Percentiles rank a stretch among this genome's conserved stretches.
Evolutionary conservation across 2,329 filamentous ascomycete species (phyloP).

Genomic region (Xylaria sp.): DNA sequence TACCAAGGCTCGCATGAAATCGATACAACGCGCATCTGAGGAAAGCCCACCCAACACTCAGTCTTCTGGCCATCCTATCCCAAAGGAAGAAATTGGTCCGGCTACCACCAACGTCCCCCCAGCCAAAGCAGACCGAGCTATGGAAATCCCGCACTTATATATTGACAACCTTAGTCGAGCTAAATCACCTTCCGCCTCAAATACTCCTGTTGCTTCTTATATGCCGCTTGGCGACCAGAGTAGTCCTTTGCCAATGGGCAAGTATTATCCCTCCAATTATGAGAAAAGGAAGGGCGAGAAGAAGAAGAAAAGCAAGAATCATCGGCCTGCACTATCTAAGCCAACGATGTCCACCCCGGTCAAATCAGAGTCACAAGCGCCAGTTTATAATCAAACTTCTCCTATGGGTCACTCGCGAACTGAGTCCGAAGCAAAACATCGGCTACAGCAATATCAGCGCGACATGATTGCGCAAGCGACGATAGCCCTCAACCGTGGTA

Average conservation of each 20-base stretch:
- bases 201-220: slow-evolving; percentile 62
- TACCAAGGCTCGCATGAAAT: slow-evolving; percentile 52
- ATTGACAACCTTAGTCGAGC: slow-evolving; percentile 27
- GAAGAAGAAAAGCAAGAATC: slow-evolving; percentile 37
- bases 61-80: slow-evolving; percentile 31
- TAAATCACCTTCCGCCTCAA: slow-evolving; percentile 45
- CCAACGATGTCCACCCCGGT: slow-evolving; percentile 47
- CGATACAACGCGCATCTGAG: slow-evolving; percentile 50
- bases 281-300: slow-evolving; percentile 55
- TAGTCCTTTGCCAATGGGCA: slow-evolving; percentile 64
- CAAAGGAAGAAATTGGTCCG: slow-evolving; percentile 38
- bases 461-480: slow-evolving; percentile 70
- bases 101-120: slow-evolving; percentile 35
- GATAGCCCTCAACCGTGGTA: slow-evolving; percentile 54
- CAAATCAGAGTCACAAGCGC: slow-evolving; percentile 52
- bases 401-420: slow-evolving; percentile 49
- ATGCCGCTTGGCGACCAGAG: slow-evolving; percentile 61
- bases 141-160: slow-evolving; percentile 40
- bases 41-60: slow-evolving; percentile 41
- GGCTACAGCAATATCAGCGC: slow-evolving; percentile 67
- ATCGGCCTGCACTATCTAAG: slow-evolving; percentile 40
- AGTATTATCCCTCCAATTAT: slow-evolving; percentile 73
- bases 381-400: slow-evolving; percentile 42
- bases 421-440: slow-evolving; percentile 61
- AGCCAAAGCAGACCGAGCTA: slow-evolving; percentile 41